Evolutionary conservation across 2,329 filamentous ascomycete species (phyloP), one percentile per base, ranked within the genome.

Genomic region (Calonectria pseudoreteaudii): DNA sequence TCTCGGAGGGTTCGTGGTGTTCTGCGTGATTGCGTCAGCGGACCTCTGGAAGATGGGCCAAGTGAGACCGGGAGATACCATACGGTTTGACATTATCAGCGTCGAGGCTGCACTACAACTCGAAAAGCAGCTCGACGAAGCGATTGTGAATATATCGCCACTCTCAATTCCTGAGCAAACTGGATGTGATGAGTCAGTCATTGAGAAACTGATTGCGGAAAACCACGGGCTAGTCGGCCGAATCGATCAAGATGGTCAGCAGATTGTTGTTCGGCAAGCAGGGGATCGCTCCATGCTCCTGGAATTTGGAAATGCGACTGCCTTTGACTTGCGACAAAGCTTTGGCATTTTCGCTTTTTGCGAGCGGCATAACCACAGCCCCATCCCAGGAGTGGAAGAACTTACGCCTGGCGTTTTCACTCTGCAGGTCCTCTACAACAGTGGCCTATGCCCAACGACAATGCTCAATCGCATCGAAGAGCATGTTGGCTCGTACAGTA

Each of bases 21-120:
- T 84, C 31, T 85, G 82, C 26, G 82, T 84, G 0, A 81, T 87
- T 6, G 81, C 82, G 7, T 81, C 82, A 16, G 83, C 83, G 0
- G 85, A 87, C 38, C 77, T 86, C 77, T 87, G 84, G 84, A 86
- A 86, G 75, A 73, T 87, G 30, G 86, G 86, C 13, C 86, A 86
- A 71, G 78, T 85, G 18, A 81, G 81, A 10, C 84, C 85, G 2
- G 86, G 86, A 1, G 85, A 87, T 71, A 80, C 75, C 18, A 80
- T 86, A n/a, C 78, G 76, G 0, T 82, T 86, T 41, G 78, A 76
- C 1, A 79, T 82, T 13, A 79, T 86, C 34, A 77, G 65, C 11
- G 76, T 80, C 10, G 74, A 78, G 6, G 74, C 73, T 23, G 83
- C 82, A 1, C 28, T 81, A 5, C 69, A 75, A 14, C 75, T 83